Evolutionary conservation across 345 rosid genomes (phyloP), one percentile per base, ranked within the genome.

Genomic region (Lumnitzera racemosa): DNA sequence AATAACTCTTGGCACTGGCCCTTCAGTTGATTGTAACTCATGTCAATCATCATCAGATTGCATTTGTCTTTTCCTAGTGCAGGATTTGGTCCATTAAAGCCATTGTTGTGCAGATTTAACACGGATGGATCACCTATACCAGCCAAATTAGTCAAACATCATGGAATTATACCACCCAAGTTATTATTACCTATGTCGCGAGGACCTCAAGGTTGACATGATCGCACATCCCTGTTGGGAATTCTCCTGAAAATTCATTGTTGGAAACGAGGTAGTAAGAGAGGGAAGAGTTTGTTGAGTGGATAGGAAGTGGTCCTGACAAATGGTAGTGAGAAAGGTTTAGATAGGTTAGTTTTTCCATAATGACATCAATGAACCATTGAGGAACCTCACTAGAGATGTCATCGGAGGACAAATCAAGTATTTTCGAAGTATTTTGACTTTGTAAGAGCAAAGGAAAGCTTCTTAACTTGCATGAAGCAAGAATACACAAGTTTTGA

Each of bases 141-240:
- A 9, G 7, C 43, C 43, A 36, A 55, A 51, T 63, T 53, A 55
- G 49, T 55, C 25, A 72, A 25, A 57, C 72, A 63, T 51, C 7
- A 16, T n/a, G 76, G 76, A 31, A 70, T 55, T 17, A 20, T 10
- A 13, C 64, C 68, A 11, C 17, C 12, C 6, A 69, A 58, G 52
- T 63, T 53, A 29, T 67, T 72, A 13, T 58, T 14, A 24, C 61
- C 53, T 5, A 62, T 0, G 11, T 67, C 68, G 20, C 20, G 41
- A 62, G 62, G 15, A 46, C 7, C 12, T 25, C 0, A 16, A 68
- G 49, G 24, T 48, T 20, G 49, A 7, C 58, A 15, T 12, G 36
- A 23, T 59, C 64, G 69, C 76, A 68, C 10, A 67, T 55, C 7
- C 12, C 5, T 10, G 15, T 16, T 31, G 66, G 57, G 43, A 65